Conservation (phyloP, 1,284 basidiomycete species). For the Fomitopsis palustris region DNA sequence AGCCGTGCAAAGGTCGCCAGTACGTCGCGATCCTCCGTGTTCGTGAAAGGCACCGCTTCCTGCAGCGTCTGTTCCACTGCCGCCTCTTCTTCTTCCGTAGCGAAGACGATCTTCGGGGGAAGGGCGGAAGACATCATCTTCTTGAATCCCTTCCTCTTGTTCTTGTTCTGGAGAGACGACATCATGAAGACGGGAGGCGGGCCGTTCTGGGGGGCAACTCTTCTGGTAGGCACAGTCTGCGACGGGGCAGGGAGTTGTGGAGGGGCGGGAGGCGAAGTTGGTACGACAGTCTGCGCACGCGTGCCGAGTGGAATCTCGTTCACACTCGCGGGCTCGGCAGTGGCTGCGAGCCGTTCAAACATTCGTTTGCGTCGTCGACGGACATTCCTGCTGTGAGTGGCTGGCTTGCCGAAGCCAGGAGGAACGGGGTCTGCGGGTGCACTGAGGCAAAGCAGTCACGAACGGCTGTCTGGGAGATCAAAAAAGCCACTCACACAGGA, state of each 20-base stretch:
- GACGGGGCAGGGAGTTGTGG: not conserved
- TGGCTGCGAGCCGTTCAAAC: slow-evolving; percentile 25
- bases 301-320: slow-evolving; percentile 36
- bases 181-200: slow-evolving; percentile 37
- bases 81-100: slow-evolving; percentile 14
- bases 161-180: slow-evolving; percentile 67
- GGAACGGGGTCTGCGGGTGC: slow-evolving; percentile 36
- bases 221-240: not conserved
- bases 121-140: slow-evolving; percentile 43
- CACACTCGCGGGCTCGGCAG: slow-evolving; percentile 18
- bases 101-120: slow-evolving; percentile 60
- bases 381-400: slow-evolving; percentile 64
- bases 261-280: not conserved
- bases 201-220: slow-evolving; percentile 1
- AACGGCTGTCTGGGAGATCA: not conserved
- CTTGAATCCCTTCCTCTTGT: slow-evolving; percentile 68
- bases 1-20: slow-evolving; percentile 33
- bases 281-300: slow-evolving; percentile 7
- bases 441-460: not conserved
- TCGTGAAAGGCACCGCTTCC: slow-evolving; percentile 10
- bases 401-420: slow-evolving; percentile 60
- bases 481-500: not conserved
- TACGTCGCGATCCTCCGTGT: slow-evolving; percentile 9
- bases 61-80: not conserved
- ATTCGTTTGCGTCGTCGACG: slow-evolving; percentile 53